These are phyloP conservation scores for Aspergillus puulaauensis DNA, from an alignment of 2,329 filamentous ascomycete genomes.

Conservation along the genomic window DNA sequence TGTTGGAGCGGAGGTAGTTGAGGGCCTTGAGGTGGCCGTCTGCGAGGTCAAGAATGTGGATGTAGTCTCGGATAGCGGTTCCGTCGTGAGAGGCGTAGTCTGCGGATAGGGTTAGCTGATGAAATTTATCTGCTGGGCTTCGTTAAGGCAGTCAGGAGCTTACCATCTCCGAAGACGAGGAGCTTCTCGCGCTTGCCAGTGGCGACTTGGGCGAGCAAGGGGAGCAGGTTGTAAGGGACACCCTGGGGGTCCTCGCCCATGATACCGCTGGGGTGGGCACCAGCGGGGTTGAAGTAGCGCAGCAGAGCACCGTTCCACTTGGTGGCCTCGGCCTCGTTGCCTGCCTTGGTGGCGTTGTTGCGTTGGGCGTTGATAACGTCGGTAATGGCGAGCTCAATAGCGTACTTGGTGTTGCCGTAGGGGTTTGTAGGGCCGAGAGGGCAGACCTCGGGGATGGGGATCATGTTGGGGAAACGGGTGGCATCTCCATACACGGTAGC, in stretches of 20 bases:
- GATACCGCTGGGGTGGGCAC: slow-evolving; percentile 89
- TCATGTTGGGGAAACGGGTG: slow-evolving; percentile 95
- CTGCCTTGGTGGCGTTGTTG: slow-evolving; percentile 75
- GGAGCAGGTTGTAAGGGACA: slow-evolving; percentile 92
- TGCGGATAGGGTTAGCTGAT: slow-evolving; percentile 34
- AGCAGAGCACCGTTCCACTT: slow-evolving; percentile 92
- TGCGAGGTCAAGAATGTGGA: slow-evolving; percentile 51
- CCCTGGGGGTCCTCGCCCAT: slow-evolving; percentile 99
- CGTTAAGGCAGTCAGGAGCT: slow-evolving; percentile 29
- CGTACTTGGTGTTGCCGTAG: slow-evolving; percentile 94
- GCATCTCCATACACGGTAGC: slow-evolving; percentile 98
- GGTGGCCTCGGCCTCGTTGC: slow-evolving; percentile 65
- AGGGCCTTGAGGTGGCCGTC: slow-evolving; percentile 65
- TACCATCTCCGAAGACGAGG: slow-evolving; percentile 89
- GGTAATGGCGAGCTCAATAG: slow-evolving; percentile 86
- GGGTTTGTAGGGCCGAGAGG: slow-evolving; percentile 96
- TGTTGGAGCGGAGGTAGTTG: slow-evolving; percentile 55
- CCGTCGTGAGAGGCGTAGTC: slow-evolving; percentile 68
- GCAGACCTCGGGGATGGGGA: slow-evolving; percentile 95
- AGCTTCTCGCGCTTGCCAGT: slow-evolving; percentile 94
- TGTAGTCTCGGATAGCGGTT: slow-evolving; percentile 74
- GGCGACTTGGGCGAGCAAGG: slow-evolving; percentile 90
- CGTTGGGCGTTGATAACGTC: slow-evolving; percentile 88
- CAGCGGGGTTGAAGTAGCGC: slow-evolving; percentile 97
- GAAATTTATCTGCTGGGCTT: background rate